These are phyloP conservation scores for Vigna unguiculata DNA, from an alignment of 306 rosid species.

Conservation along the genomic window DNA sequence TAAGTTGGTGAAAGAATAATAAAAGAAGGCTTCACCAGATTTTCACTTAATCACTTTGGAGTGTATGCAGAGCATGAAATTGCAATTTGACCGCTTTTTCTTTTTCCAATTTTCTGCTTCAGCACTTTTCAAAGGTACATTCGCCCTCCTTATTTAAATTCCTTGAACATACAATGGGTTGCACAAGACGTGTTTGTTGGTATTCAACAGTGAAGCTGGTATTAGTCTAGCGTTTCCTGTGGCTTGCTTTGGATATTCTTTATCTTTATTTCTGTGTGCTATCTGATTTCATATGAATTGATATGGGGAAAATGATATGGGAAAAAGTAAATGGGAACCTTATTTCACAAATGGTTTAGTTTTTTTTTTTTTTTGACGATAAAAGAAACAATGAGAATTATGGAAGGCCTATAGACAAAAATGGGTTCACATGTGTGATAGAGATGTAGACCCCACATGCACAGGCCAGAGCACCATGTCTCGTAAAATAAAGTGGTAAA, in stretches of 20 bases:
- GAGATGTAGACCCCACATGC: constrained; percentile 20
- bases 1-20: not conserved
- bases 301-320: not conserved
- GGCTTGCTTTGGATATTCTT: not conserved
- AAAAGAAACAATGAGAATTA: not conserved
- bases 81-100: not conserved
- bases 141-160: not conserved
- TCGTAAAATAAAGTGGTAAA: not conserved
- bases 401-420: constrained; percentile 7
- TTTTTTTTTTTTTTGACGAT: not conserved
- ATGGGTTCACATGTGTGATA: constrained; percentile 41
- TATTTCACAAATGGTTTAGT: not conserved
- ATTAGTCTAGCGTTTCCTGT: not conserved
- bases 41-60: not conserved
- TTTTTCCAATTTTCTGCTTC: not conserved
- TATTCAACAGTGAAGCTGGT: not conserved
- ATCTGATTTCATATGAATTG: not conserved
- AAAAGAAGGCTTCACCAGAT: not conserved
- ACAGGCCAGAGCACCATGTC: not conserved
- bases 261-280: not conserved
- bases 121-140: not conserved
- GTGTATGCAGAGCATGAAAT: not conserved
- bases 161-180: not conserved
- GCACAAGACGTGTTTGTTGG: not conserved
- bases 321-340: not conserved